These are phyloP conservation scores for Filobasidium wieringae DNA, from an alignment of 768 basidiomycete species.

Conservation along the genomic window DNA sequence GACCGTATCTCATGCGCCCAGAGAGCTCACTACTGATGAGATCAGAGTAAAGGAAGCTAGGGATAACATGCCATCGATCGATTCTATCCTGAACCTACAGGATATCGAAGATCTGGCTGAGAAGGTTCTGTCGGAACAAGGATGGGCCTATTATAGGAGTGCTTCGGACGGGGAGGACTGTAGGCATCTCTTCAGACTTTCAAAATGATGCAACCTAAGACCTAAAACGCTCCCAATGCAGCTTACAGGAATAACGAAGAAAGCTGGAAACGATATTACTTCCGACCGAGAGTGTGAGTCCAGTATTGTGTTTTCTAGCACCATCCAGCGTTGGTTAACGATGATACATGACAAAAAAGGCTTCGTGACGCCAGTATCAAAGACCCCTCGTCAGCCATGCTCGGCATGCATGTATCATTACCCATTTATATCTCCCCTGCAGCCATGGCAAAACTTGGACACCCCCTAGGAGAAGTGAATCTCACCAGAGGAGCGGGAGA, in stretches of 20 bases:
- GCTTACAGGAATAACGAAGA: slow-evolving; percentile 31
- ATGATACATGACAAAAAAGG: not conserved
- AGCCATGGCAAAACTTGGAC: slow-evolving; percentile 50
- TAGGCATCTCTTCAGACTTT: too few species aligned
- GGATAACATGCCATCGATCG: slow-evolving; percentile 29
- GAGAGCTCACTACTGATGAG: slow-evolving; percentile 33
- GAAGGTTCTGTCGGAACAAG: slow-evolving; percentile 37
- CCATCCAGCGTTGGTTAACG: slow-evolving; percentile 11
- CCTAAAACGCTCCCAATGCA: slow-evolving; percentile 9
- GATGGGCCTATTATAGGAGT: slow-evolving; percentile 40
- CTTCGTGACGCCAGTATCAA: slow-evolving; percentile 11
- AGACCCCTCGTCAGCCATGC: slow-evolving; percentile 21
- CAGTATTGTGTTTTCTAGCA: not conserved
- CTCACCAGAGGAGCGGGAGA: slow-evolving; percentile 58
- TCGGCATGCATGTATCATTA: slow-evolving; percentile 25
- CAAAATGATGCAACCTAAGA: too few species aligned
- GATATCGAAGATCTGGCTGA: slow-evolving; percentile 40
- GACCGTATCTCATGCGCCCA: slow-evolving; percentile 21
- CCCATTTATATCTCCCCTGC: slow-evolving; percentile 36
- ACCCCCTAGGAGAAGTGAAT: slow-evolving; percentile 74
- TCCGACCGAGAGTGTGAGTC: slow-evolving; percentile 29
- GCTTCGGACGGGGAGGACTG: slow-evolving; percentile 33
- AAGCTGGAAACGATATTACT: slow-evolving; percentile 35
- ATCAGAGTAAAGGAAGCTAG: slow-evolving; percentile 29
- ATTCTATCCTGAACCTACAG: slow-evolving; percentile 36